Evolutionary conservation across 768 basidiomycete genomes (phyloP).

Genomic region (Boletus reticulatus): DNA sequence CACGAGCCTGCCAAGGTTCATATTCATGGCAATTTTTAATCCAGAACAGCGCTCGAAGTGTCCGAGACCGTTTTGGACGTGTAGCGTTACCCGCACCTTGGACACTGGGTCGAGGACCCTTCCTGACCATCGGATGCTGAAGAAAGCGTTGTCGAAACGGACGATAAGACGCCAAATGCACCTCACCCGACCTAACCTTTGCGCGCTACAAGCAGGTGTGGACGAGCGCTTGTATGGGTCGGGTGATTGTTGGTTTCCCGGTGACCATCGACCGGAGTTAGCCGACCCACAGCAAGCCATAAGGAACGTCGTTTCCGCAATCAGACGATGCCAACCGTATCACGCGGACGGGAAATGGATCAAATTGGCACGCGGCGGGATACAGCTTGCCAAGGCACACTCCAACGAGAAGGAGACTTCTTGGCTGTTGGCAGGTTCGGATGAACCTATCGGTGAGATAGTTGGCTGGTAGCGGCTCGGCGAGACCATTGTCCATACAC

Average conservation of each 20-base stretch:
- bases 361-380: background rate
- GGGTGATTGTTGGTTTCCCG: too few species aligned
- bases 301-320: too few species aligned
- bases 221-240: background rate
- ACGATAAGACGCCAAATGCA: background rate
- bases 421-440: slow-evolving; percentile 1
- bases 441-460: background rate
- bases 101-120: background rate
- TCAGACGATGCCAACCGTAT: background rate
- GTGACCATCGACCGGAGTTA: too few species aligned
- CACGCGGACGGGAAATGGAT: background rate
- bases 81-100: background rate
- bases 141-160: background rate
- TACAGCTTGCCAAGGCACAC: slow-evolving; percentile 25
- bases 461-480: too few species aligned
- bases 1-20: too few species aligned
- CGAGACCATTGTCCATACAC: too few species aligned
- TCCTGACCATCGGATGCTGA: background rate
- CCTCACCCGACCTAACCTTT: background rate
- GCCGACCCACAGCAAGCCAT: background rate
- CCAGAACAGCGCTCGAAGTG: background rate
- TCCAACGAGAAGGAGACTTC: slow-evolving; percentile 1
- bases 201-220: background rate
- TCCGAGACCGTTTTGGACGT: background rate
- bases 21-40: too few species aligned